Evolutionary conservation across 371 early-diverging fungal genomes (phyloP), one percentile per base, ranked within the genome.

Genomic region (Blakeslea trispora): DNA sequence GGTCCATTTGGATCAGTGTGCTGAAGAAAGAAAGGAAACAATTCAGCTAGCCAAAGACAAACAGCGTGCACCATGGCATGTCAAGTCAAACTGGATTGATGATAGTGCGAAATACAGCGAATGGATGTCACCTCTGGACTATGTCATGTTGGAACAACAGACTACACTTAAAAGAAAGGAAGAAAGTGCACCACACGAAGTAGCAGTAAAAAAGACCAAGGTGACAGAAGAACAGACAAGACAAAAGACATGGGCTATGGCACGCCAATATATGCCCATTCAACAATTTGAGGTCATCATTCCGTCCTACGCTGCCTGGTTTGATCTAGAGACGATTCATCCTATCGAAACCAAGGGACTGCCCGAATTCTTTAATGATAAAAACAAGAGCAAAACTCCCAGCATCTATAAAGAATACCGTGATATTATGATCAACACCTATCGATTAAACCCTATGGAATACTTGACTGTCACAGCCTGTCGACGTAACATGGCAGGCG

Each of bases 381-480:
- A 84, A 56, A 96, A 94, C 82, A 86, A 86, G 65, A 86, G 89
- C 50, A 98, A 98, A 68, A 96, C 92, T 13, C 96, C 97, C 0
- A 74, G 86, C 1, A 82, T 94, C 8, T 97, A 97, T 80, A 90
- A 91, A 73, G 97, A 97, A 60, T 96, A 95, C 68, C 86, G 99
- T 40, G 92, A 97, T 76, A 97, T 97, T 60, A 97, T 98, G 94
- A 79, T 97, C 74, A 92, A 97, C 72, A 94, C 93, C 11, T 97
- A 96, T 73, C 89, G 98, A 14, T 77, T 95, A 44, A 95, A 92
- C 72, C 99, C 99, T 0, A 57, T 79, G 6, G 96, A 97, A 58
- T 98, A 98, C 61, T 81, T 97, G 50, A 97, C 97, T 0, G 92
- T 99, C 21, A 98, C 98, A 5, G 96, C 98, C 3, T 95, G 96